A percentile compares a stretch with the other conserved stretches of the same genome.
Conservation (phyloP, 2,329 filamentous ascomycete species). For the Neonectria magnoliae region DNA sequence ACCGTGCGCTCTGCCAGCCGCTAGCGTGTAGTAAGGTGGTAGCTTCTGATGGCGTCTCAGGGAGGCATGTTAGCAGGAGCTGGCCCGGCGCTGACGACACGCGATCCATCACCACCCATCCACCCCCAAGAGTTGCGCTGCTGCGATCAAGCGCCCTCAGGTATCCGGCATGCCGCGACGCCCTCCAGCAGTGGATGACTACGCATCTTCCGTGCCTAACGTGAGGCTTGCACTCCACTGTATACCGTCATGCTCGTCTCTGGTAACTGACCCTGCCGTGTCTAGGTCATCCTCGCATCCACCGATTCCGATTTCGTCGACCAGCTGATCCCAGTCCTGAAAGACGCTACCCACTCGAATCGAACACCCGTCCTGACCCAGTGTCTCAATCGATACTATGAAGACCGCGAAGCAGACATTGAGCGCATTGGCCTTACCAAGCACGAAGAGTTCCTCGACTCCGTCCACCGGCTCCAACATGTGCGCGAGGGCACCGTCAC, state of each 20-base stretch:
- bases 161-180: conserved; percentile 55
- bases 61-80: conserved; percentile 10
- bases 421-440: conserved; percentile 95
- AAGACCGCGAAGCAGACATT: conserved; percentile 89
- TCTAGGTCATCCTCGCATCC: conserved; percentile 88
- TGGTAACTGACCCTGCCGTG: conserved; percentile 21
- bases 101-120: conserved; percentile 27
- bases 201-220: conserved; percentile 58
- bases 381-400: conserved; percentile 76
- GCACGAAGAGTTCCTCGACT: conserved; percentile 94
- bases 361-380: conserved; percentile 79
- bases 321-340: conserved; percentile 92
- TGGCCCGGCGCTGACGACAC: conserved; percentile 28
- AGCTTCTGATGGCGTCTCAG: neutral
- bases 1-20: neutral
- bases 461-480: conserved; percentile 91
- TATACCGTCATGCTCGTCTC: neutral
- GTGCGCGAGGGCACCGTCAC: conserved; percentile 91
- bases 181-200: conserved; percentile 58
- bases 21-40: neutral
- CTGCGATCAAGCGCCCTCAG: conserved; percentile 13
- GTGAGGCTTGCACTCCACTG: conserved; percentile 43
- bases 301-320: conserved; percentile 95
- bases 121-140: conserved; percentile 21
- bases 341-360: conserved; percentile 84